Conservation (phyloP, 805 yeast genomes). For the Kodamaea neixiangensis region DNA sequence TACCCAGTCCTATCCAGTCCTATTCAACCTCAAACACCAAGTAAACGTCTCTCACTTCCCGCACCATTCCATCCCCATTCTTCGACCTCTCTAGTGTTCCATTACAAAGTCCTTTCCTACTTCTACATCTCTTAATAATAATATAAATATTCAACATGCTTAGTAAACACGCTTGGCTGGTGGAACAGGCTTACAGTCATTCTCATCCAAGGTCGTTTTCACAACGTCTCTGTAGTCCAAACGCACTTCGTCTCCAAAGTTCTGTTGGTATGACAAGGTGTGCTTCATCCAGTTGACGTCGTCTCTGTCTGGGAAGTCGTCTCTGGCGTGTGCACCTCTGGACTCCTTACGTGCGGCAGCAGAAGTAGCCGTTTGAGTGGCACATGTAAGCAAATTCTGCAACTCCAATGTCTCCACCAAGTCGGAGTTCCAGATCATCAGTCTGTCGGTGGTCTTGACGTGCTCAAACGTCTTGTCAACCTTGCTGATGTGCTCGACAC, state of each 20-base stretch:
- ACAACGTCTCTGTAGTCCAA: conserved; percentile 88
- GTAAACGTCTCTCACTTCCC: no score
- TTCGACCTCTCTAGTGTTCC: not conserved
- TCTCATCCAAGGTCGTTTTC: conserved; percentile 80
- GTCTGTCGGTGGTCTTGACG: conserved; percentile 88
- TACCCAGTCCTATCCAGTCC: no score
- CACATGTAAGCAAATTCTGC: conserved; percentile 95
- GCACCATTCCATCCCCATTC: no score
- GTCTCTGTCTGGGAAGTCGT: conserved; percentile 94
- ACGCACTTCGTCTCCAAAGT: conserved; percentile 66
- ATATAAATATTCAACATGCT: not conserved
- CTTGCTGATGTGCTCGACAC: conserved; percentile 75
- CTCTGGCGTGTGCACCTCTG: conserved; percentile 99
- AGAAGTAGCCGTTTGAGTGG: conserved; percentile 89
- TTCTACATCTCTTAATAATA: conserved; percentile 1
- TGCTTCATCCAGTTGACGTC: conserved; percentile 98
- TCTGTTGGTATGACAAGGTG: conserved; percentile 86
- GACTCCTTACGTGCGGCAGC: conserved; percentile 97
- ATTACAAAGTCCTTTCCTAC: not conserved
- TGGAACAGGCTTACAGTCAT: conserved; percentile 93
- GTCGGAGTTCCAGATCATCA: conserved; percentile 99
- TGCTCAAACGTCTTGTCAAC: conserved; percentile 75
- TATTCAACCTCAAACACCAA: no score
- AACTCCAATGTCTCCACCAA: conserved; percentile 93
- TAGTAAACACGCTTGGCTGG: conserved; percentile 96